Evolutionary conservation across 805 yeast species (phyloP), one percentile per base, ranked within the genome.

Genomic region (Saccharomyces mikatae): DNA sequence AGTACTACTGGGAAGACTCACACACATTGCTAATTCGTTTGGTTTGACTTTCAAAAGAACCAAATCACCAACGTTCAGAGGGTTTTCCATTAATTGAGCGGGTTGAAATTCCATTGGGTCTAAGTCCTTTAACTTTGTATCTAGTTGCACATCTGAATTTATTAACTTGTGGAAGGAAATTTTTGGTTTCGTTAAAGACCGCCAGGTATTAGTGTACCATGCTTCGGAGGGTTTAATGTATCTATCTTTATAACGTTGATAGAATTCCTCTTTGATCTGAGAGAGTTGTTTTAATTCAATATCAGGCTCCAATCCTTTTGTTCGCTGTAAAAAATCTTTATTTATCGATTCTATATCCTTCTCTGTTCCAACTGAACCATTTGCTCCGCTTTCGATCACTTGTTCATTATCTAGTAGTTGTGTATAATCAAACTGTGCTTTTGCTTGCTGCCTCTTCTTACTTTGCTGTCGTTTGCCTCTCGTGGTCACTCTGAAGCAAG

Each of bases 61-160:
- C 49, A 84, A 70, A 66, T 86, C 91, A 48, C 92, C 91, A 2
- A 82, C 71, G 6, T 71, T 58, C 14, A 82, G 51, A 5, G 66
- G 59, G 6, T 49, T 50, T 8, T 47, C 36, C 49, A 55, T 32
- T n/a, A 61, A 49, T 6, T 47, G 50, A 17, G 48, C 41, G 9
- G 60, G 56, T 14, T 41, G 26, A 47, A 61, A 50, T 29, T 49
- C 51, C 41, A 57, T 51, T n/a, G 44, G 17, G 4, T 36, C 17
- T 8, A 22, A 17, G 10, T 4, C 4, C 6, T 36, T n/a, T 22
- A 17, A 17, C 17, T 36, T n/a, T 6, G 44, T 17, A 8, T n/a
- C 24, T 17, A 36, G 17, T 17, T 36, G 44, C 6, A 36, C 5
- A n/a, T 46, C 28, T 48, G 28, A 11, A 32, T 28, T n/a, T 47